A percentile compares a stretch with the other conserved stretches of the same genome.
phyloP scores from a whole-genome alignment of 768 basidiomycete species.

The Nidularia pulvinata region DNA sequence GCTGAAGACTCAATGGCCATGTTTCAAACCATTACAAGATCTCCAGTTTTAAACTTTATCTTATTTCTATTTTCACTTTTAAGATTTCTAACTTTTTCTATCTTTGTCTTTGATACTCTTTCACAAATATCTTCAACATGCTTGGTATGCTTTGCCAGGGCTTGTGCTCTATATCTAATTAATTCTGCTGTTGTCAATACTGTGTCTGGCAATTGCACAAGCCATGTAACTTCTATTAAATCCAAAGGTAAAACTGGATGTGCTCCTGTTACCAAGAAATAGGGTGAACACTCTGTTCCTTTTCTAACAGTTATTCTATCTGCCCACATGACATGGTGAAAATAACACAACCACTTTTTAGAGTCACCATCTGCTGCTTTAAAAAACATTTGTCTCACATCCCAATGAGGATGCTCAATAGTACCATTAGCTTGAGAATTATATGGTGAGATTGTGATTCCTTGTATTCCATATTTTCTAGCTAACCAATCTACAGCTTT shows the following conservation, averaged over 20 bases:
- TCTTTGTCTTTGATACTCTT: slow-evolving; percentile 8
- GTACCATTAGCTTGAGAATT: slow-evolving; percentile 17
- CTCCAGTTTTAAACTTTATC: slow-evolving; percentile 23
- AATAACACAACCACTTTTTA: slow-evolving; percentile 22
- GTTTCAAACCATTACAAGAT: slow-evolving; percentile 31
- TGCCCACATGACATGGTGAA: slow-evolving; percentile 28
- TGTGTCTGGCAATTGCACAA: slow-evolving; percentile 13
- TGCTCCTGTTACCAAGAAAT: slow-evolving; percentile 23
- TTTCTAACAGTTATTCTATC: slow-evolving; percentile 26
- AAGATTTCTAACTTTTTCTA: slow-evolving; percentile 10
- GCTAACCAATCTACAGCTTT: slow-evolving; percentile 12
- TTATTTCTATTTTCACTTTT: slow-evolving; percentile 11
- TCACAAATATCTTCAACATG: slow-evolving; percentile 8
- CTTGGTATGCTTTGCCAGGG: slow-evolving; percentile 14
- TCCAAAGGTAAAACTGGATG: slow-evolving; percentile 30
- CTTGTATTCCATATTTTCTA: slow-evolving; percentile 18
- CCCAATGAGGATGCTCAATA: slow-evolving; percentile 16
- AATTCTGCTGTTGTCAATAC: slow-evolving; percentile 17
- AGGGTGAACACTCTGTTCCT: slow-evolving; percentile 27
- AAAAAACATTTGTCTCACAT: slow-evolving; percentile 27
- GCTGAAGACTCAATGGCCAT: slow-evolving; percentile 15
- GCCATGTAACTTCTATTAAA: slow-evolving; percentile 25
- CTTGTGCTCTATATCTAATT: slow-evolving; percentile 13
- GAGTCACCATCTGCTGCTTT: slow-evolving; percentile 28
- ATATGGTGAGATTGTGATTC: slow-evolving; percentile 16